Base-by-base conservation (phyloP, 2,329 filamentous ascomycete species). In the Tolypocladium tundrense region DNA sequence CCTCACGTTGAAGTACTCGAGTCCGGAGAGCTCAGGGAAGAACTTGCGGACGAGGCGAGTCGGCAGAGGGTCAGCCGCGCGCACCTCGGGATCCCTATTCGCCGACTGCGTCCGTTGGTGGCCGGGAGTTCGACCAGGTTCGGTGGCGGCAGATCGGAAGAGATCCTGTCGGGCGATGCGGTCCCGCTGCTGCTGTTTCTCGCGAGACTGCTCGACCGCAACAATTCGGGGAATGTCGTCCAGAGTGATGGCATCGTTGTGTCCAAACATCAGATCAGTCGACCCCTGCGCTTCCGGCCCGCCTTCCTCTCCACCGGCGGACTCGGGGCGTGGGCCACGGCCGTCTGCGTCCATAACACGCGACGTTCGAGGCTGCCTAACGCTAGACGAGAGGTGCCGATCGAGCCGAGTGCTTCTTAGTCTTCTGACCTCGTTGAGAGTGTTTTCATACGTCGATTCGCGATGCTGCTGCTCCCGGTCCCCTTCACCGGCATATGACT, bases 151-250 rank as follows among this genome's bases (percentile, higher is more conserved):
- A 27, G 88, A 85, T 59, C 73, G 82, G 69, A 83, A 88, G 66
- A 85, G 76, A 51, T 88, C 87, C 61, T 87, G 85, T 31, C 89
- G 84, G 11, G 62, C 59, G 13, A 60, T 57, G 48, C 64, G 61
- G 33, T 70, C 65, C 45, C 86, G 85, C 66, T 88, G 87, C 60
- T 86, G 88, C 67, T 90, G 91, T 69, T 96, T 91, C 69, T 97
- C 93, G 65, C 91, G 87, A 31, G 93, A 92, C 73, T 97, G 93
- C 71, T 97, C 92, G 16, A 94, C 90, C 40, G 94, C 94, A 48
- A 97, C 92, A 67, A 99, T 96, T 62, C 94, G 84, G 10, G 94
- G 91, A 64, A 99, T 97, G 68, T 99, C 94, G 67, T 99, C 94
- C 58, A 99, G 77, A 0, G 93, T 97, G 61, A 99, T 83, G 31